These are phyloP conservation scores for Fusarium nelsonii DNA, from an alignment of 2,329 filamentous ascomycete genomes.

Conservation along the genomic window DNA sequence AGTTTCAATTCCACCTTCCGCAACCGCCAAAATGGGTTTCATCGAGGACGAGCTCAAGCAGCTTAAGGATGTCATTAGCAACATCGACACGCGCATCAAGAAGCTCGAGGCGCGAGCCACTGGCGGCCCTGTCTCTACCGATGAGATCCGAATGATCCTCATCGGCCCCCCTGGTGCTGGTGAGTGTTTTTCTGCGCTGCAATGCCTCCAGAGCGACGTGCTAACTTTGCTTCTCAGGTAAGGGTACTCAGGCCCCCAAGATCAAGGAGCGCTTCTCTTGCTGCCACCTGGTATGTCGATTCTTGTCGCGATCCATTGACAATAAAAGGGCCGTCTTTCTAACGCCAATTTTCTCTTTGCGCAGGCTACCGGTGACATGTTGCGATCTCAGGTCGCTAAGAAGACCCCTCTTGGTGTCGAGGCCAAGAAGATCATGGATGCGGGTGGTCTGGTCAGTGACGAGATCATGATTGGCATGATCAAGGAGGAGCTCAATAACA, in stretches of 20 bases:
- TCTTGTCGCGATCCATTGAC: constrained; percentile 13
- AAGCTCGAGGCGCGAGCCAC: constrained; percentile 82
- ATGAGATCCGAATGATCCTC: constrained; percentile 92
- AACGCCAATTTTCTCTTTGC: constrained; percentile 33
- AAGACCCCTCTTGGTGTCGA: constrained; percentile 95
- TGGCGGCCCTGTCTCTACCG: constrained; percentile 63
- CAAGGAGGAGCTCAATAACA: constrained; percentile 93
- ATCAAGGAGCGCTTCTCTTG: constrained; percentile 98
- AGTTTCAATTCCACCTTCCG: constrained; percentile 35
- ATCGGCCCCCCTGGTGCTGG: constrained; percentile 98
- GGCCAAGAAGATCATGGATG: constrained; percentile 99
- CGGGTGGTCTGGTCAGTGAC: constrained; percentile 96
- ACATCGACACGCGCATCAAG: constrained; percentile 87
- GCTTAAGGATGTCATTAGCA: constrained; percentile 85
- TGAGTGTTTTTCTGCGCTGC: constrained; percentile 61
- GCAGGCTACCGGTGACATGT: constrained; percentile 98
- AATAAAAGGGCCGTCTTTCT: constrained; percentile 18
- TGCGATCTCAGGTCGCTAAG: constrained; percentile 97
- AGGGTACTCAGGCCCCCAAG: constrained; percentile 97
- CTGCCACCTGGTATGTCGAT: constrained; percentile 86
- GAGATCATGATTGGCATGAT: constrained; percentile 99
- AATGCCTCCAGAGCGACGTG: constrained; percentile 6
- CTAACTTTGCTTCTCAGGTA: constrained; percentile 71
- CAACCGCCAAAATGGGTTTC: constrained; percentile 79
- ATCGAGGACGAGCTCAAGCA: constrained; percentile 87